Evolutionary conservation across 23 red algal species (phyloP).

Genomic region (Agarophyton chilense): DNA sequence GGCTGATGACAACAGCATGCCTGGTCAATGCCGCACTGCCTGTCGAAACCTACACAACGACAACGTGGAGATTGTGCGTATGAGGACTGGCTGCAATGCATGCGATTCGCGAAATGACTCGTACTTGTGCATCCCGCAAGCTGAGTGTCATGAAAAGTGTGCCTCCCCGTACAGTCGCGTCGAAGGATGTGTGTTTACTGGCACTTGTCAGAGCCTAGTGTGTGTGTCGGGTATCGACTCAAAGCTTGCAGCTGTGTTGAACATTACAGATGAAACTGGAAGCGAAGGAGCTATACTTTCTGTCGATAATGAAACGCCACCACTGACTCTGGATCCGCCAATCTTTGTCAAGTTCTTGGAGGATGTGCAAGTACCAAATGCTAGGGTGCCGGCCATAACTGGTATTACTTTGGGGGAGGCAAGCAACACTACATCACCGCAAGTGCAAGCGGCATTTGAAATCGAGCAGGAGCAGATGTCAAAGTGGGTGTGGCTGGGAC

Average conservation of each 20-base stretch:
- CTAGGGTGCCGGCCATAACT: not conserved
- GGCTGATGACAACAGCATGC: not conserved
- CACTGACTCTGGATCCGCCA: not conserved
- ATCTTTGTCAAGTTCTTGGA: not conserved
- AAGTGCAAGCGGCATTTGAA: not conserved
- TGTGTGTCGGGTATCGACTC: slow-evolving; percentile 1
- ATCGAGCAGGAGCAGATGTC: not conserved
- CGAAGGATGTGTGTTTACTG: not conserved
- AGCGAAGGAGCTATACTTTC: not conserved
- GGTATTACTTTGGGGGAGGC: no score
- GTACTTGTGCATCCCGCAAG: not conserved
- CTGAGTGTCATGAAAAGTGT: not conserved
- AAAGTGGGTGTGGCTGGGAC: not conserved
- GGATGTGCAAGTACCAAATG: not conserved
- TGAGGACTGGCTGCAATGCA: not conserved
- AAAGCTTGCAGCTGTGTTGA: not conserved
- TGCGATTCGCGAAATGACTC: not conserved
- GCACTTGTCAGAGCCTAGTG: not conserved
- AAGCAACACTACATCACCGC: no score
- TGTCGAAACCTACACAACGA: not conserved
- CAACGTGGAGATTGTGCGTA: not conserved
- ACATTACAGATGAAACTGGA: not conserved
- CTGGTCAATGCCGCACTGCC: not conserved
- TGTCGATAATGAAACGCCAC: not conserved
- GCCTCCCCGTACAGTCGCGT: not conserved